These are phyloP conservation scores for Sphaerostilbella broomeana DNA, from an alignment of 2,329 filamentous ascomycete species.

Conservation along the genomic window DNA sequence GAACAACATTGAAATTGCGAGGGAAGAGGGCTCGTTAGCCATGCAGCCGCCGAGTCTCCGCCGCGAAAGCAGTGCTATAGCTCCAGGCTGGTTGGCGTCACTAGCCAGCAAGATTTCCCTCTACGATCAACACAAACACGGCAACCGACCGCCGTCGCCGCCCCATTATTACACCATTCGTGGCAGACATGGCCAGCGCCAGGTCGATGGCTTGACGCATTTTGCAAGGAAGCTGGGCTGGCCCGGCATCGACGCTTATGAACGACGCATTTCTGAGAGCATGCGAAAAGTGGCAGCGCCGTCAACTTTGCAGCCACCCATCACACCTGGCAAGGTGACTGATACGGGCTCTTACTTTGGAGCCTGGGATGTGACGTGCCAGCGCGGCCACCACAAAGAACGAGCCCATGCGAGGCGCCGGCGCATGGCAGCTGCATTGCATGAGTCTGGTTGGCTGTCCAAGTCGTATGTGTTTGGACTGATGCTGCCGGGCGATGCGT, in stretches of 20 bases:
- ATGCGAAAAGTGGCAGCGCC: conserved; percentile 36
- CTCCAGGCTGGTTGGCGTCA: conserved; percentile 47
- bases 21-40: conserved; percentile 27
- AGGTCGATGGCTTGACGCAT: conserved; percentile 55
- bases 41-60: conserved; percentile 13
- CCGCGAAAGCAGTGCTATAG: conserved; percentile 17
- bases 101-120: conserved; percentile 50
- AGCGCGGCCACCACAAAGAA: conserved; percentile 24
- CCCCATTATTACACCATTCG: conserved; percentile 42
- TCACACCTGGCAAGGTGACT: conserved; percentile 24
- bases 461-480: conserved; percentile 61
- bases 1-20: conserved; percentile 58
- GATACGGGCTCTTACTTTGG: conserved; percentile 42
- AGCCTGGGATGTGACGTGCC: conserved; percentile 30
- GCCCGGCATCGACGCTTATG: conserved; percentile 52
- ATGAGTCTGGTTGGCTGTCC: conserved; percentile 58
- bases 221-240: conserved; percentile 58
- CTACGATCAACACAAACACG: conserved; percentile 32
- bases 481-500: conserved; percentile 56
- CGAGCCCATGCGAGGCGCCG: conserved; percentile 38
- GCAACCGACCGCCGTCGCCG: conserved; percentile 26
- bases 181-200: conserved; percentile 50
- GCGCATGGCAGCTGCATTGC: conserved; percentile 51
- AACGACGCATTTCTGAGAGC: conserved; percentile 42
- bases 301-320: conserved; percentile 25